Evolutionary conservation across 495 filamentous ascomycete genomes (phyloP).

Genomic region (Penicillium samsonianum): DNA sequence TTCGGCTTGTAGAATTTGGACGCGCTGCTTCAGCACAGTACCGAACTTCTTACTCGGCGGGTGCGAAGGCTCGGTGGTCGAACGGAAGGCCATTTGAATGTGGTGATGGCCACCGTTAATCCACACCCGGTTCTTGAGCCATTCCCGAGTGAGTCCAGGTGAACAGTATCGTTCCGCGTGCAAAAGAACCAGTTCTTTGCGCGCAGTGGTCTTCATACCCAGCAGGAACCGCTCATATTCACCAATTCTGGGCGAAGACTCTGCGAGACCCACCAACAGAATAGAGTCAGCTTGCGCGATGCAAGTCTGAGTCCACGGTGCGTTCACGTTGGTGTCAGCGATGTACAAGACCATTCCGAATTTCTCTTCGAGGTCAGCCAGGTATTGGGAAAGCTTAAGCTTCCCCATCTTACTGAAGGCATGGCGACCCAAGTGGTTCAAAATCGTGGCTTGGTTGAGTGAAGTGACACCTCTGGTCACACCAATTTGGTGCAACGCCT

Average conservation of each 20-base stretch:
- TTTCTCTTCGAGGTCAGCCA: constrained; percentile 96
- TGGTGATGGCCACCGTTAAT: constrained; percentile 99
- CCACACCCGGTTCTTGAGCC: constrained; percentile 94
- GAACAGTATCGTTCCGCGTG: constrained; percentile 88
- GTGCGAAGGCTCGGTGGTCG: constrained; percentile 74
- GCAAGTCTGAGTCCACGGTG: constrained; percentile 98
- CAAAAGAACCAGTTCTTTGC: constrained; percentile 91
- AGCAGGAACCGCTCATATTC: constrained; percentile 95
- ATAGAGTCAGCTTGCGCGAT: constrained; percentile 96
- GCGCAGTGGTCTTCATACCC: constrained; percentile 94
- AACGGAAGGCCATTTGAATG: constrained; percentile 90
- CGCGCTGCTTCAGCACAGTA: constrained; percentile 84
- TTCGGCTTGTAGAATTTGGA: constrained; percentile 92
- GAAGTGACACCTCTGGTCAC: constrained; percentile 86
- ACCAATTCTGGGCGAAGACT: constrained; percentile 84
- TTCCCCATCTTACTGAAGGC: constrained; percentile 98
- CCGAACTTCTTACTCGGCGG: constrained; percentile 76
- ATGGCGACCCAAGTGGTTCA: constrained; percentile 92
- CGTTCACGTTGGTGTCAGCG: constrained; percentile 94
- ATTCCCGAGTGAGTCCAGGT: constrained; percentile 79
- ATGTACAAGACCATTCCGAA: constrained; percentile 95
- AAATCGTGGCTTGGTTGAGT: constrained; percentile 87
- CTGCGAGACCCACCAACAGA: constrained; percentile 86
- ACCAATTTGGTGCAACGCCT: constrained; percentile 84
- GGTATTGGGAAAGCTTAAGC: constrained; percentile 90